Evolutionary conservation across 352 stramenopile genomes (phyloP).

Genomic region (Thalassiosira gravida): DNA sequence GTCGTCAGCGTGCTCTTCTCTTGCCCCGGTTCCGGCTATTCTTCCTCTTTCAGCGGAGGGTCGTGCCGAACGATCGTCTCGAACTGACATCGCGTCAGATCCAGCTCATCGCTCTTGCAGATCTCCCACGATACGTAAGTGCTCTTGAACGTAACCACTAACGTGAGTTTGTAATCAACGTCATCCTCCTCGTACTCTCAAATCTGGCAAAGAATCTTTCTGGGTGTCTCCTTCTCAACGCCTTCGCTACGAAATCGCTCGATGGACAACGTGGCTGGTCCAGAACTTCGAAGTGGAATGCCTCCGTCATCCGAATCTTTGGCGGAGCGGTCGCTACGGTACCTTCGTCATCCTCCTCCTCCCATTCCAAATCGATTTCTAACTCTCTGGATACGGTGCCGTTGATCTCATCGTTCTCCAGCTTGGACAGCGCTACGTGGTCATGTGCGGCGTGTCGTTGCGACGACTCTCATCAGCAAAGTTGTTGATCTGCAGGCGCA

Average conservation of each 20-base stretch:
- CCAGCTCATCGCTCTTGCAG: constrained; percentile 32
- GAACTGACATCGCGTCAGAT: constrained; percentile 33
- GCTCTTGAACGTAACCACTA: constrained; percentile 34
- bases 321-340: background rate
- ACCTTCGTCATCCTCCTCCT: constrained; percentile 7
- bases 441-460: constrained; percentile 4
- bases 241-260: constrained; percentile 31
- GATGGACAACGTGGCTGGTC: constrained; percentile 29
- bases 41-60: background rate
- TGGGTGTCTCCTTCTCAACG: constrained; percentile 14
- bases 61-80: constrained; percentile 25
- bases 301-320: background rate
- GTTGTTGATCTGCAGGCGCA: constrained; percentile 15
- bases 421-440: constrained; percentile 21
- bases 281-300: constrained; percentile 6
- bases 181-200: constrained; percentile 29
- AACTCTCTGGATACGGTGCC: constrained; percentile 26
- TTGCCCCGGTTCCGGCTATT: background rate
- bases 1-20: background rate
- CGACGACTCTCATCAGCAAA: constrained; percentile 6
- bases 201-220: constrained; percentile 28
- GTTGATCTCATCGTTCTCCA: constrained; percentile 36
- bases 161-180: constrained; percentile 32
- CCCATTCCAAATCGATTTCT: constrained; percentile 22
- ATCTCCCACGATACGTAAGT: constrained; percentile 34